A percentile compares a stretch with the other conserved stretches of the same genome.
Evolutionary conservation across 179 eudicot species (phyloP).

Genomic region (Spinacia oleracea): DNA sequence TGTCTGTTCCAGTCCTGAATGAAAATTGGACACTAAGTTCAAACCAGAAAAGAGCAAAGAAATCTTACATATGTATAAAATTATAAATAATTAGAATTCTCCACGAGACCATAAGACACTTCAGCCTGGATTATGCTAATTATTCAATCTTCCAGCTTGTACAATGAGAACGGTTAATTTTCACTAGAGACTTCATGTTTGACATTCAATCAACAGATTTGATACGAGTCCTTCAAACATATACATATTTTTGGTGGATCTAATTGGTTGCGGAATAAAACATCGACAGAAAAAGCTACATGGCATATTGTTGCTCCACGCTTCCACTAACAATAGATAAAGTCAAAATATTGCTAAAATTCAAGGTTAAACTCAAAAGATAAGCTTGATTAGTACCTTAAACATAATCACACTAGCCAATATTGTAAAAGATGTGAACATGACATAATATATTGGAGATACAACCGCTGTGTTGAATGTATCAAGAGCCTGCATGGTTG

Average conservation of each 20-base stretch:
- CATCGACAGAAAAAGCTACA: neutral
- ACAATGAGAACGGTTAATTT: neutral
- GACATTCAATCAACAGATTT: neutral
- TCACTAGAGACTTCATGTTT: neutral
- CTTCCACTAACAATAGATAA: neutral
- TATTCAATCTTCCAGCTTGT: neutral
- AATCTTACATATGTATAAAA: neutral
- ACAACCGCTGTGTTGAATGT: constrained; percentile 76
- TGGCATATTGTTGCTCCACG: neutral
- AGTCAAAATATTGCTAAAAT: neutral
- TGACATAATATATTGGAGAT: constrained; percentile 72
- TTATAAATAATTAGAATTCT: neutral
- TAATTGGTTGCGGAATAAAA: neutral
- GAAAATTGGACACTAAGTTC: constrained; percentile 1
- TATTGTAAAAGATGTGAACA: constrained; percentile 70
- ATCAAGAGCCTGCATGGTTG: constrained; percentile 63
- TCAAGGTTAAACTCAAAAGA: neutral
- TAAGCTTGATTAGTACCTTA: constrained; percentile 43
- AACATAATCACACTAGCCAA: constrained; percentile 78
- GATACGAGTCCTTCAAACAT: neutral
- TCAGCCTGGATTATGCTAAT: neutral
- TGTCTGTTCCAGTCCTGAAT: constrained; percentile 76
- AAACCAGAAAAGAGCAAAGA: neutral
- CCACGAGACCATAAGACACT: neutral
- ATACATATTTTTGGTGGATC: neutral